Base-by-base conservation (phyloP, 2,329 filamentous ascomycete species). In the Leptosphaerulina australis region DNA sequence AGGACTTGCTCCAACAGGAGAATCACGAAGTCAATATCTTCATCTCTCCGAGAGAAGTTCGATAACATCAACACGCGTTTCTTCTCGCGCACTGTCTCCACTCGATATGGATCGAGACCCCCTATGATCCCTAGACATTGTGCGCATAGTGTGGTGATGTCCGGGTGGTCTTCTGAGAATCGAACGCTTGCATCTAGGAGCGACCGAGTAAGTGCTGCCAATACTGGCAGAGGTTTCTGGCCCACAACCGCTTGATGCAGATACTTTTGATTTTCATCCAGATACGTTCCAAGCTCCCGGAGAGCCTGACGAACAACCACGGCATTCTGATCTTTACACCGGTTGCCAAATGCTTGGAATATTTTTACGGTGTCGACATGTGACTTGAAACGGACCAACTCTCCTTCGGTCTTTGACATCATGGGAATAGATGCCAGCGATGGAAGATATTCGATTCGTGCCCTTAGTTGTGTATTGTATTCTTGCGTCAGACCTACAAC, bases 51-150 rank as follows among this genome's bases (percentile, higher is more conserved):
- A 34, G 88, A 83, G 64, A 99, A 97, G 68, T 99, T 97, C 40
- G 89, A 88, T 28, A 92, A 75, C 39, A 97, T 85, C 18, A 97
- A 83, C 44, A 97, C 88, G n/a, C 91, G 88, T 56, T 83, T 86
- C 60, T 91, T 88, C 62, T 90, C 87, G 49, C 89, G 83, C 9
- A 88, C 82, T 0, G 85, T 84, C 64, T 99, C 94, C 1, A 97
- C 84, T 51, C 90, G 85, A 64, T 96, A 96, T 1, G 93, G 88
- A 70, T 99, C 95, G 17, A 99, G 77, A 58, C 92, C 96, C 5
- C 95, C 94, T 44, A 99, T 85, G 15, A 95, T 80, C 0, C 95
- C 95, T 29, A 99, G 80, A 58, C 90, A 94, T 64, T 88, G 85
- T 11, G 91, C 88, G 55, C 90, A 91, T 2, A 95, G 78, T 14